A percentile compares a stretch with the other conserved stretches of the same genome.
phyloP scores from a whole-genome alignment of 2,329 filamentous ascomycete species.

The Thermoascus crustaceus region DNA sequence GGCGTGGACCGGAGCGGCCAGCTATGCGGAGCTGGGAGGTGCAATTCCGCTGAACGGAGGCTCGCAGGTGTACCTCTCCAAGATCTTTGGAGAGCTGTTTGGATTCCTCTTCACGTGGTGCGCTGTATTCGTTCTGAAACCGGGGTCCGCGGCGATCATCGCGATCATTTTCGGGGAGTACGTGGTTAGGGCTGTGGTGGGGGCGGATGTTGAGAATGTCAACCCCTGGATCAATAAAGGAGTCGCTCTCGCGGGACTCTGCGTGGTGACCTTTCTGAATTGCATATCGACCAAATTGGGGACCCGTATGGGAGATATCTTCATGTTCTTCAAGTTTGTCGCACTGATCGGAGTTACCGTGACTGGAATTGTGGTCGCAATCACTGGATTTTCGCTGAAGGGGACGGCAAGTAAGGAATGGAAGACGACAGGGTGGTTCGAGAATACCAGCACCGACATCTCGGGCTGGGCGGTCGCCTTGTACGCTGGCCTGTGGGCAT shows the following conservation, averaged over 20 bases:
- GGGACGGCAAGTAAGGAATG: slow-evolving; percentile 72
- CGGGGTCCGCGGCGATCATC: slow-evolving; percentile 87
- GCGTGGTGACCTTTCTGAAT: slow-evolving; percentile 74
- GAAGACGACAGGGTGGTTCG: slow-evolving; percentile 84
- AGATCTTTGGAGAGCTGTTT: slow-evolving; percentile 88
- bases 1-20: slow-evolving; percentile 92
- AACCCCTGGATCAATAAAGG: slow-evolving; percentile 86
- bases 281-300: slow-evolving; percentile 84
- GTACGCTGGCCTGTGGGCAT: slow-evolving; percentile 95
- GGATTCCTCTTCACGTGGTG: slow-evolving; percentile 97
- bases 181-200: slow-evolving; percentile 76
- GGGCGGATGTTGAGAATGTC: slow-evolving; percentile 72
- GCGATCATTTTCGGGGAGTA: slow-evolving; percentile 98
- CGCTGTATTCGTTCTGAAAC: slow-evolving; percentile 87
- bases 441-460: slow-evolving; percentile 68
- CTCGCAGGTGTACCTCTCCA: slow-evolving; percentile 85
- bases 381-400: slow-evolving; percentile 71
- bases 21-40: slow-evolving; percentile 90
- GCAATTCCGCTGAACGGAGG: slow-evolving; percentile 94
- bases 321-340: slow-evolving; percentile 96
- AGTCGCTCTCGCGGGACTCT: slow-evolving; percentile 69
- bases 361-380: slow-evolving; percentile 79
- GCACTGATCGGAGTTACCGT: slow-evolving; percentile 80
- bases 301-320: slow-evolving; percentile 77
- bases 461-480: slow-evolving; percentile 89